phyloP scores from a whole-genome alignment of 106 monocot species.

The Apostasia shenzhenica region DNA sequence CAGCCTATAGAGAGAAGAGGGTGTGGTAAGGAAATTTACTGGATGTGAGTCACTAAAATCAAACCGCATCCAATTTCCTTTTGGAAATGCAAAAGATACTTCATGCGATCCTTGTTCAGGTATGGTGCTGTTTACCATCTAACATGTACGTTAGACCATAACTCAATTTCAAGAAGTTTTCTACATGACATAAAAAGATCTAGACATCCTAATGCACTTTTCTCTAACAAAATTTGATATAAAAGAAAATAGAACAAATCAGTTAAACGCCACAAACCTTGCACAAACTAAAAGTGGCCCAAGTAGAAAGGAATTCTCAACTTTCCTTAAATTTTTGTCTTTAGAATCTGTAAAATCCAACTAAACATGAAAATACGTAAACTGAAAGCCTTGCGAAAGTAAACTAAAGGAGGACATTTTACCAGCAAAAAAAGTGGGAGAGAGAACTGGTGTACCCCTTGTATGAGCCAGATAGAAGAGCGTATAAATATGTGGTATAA shows the following conservation, averaged over 20 bases:
- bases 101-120: slow-evolving; percentile 72
- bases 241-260: background rate
- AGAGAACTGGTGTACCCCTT: slow-evolving; percentile 60
- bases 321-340: slow-evolving; percentile 51
- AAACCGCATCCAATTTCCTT: slow-evolving; percentile 82
- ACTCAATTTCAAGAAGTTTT: background rate
- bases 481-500: slow-evolving; percentile 87
- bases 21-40: slow-evolving; percentile 33
- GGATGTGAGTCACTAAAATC: slow-evolving; percentile 97
- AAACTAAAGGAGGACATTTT: background rate
- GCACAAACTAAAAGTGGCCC: slow-evolving; percentile 76
- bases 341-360: slow-evolving; percentile 54
- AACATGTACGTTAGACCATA: background rate
- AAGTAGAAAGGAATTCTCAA: slow-evolving; percentile 83
- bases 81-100: slow-evolving; percentile 43
- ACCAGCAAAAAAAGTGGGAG: slow-evolving; percentile 62
- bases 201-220: background rate
- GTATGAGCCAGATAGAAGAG: slow-evolving; percentile 85
- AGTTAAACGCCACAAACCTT: slow-evolving; percentile 34
- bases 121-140: slow-evolving; percentile 44
- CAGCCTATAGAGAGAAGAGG: background rate
- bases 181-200: background rate
- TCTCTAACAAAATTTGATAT: background rate
- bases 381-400: slow-evolving; percentile 13
- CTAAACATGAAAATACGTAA: background rate